Conservation (phyloP, 108 stramenopile genomes). For the Conticribra weissflogii region DNA sequence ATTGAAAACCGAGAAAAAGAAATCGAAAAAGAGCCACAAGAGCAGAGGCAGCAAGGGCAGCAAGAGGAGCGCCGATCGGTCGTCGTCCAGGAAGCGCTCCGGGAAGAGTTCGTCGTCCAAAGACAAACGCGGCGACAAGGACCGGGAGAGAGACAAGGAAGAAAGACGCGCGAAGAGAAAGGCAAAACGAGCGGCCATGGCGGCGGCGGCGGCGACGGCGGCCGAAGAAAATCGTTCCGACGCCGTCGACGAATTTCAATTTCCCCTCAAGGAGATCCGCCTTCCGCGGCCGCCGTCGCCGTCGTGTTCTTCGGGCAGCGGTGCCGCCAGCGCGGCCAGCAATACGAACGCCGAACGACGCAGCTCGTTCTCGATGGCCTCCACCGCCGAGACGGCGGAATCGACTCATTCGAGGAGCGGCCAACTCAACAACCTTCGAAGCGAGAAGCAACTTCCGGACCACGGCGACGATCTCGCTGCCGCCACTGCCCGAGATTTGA, state of each 20-base stretch:
- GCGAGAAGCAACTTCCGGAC: not conserved
- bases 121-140: no score
- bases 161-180: slow-evolving; percentile 1
- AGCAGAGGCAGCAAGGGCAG: slow-evolving; percentile 11
- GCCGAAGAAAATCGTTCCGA: slow-evolving; percentile 4
- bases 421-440: not conserved
- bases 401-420: not conserved
- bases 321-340: no score
- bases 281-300: not conserved
- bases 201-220: not conserved
- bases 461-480: not conserved
- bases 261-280: not conserved
- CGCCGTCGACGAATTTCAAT: no score
- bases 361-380: not conserved
- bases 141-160: not conserved
- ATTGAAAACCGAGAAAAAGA: slow-evolving; percentile 27
- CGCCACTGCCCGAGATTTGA: not conserved
- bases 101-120: no score
- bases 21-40: slow-evolving; percentile 25
- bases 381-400: not conserved
- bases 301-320: not conserved
- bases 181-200: not conserved
- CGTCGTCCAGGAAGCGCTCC: no score
- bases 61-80: not conserved
- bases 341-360: not conserved